Percentiles rank a stretch among this genome's conserved stretches.
Conservation (phyloP, 768 basidiomycete genomes). For the Russula foetens region DNA sequence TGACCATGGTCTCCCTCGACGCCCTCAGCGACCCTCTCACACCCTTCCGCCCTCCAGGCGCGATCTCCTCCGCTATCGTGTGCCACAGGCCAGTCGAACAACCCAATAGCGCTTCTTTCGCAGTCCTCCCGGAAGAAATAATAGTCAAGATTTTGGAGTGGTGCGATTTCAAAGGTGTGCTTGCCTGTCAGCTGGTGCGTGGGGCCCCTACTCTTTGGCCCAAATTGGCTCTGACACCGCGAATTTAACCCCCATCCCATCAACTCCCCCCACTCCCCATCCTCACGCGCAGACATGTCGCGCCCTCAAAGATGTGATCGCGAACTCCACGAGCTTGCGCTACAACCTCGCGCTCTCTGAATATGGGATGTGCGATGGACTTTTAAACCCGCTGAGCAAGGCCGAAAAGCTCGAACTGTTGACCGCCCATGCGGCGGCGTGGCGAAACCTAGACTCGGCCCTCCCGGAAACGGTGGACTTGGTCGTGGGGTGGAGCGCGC, state of each 20-base stretch:
- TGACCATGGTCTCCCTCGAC: neutral
- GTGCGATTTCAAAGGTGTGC: neutral
- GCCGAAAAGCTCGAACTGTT: slow-evolving; percentile 6
- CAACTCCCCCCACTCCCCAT: too few relatives aligned
- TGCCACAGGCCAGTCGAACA: neutral
- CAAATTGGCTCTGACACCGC: neutral
- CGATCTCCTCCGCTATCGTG: neutral
- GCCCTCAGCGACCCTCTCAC: neutral
- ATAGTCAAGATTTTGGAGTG: slow-evolving; percentile 2
- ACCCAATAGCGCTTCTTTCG: neutral
- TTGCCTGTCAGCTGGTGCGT: slow-evolving; percentile 8
- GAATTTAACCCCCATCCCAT: neutral
- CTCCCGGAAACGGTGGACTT: neutral
- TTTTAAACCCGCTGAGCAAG: neutral
- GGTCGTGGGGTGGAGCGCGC: slow-evolving; percentile 1
- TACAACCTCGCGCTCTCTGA: slow-evolving; percentile 9
- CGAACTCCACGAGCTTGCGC: neutral
- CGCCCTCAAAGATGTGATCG: neutral
- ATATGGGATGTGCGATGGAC: slow-evolving; percentile 10
- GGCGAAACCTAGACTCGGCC: neutral
- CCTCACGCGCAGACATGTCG: slow-evolving; percentile 1
- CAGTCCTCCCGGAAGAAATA: slow-evolving; percentile 1
- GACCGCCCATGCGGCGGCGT: neutral
- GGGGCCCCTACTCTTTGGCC: neutral
- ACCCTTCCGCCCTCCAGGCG: neutral